Conservation (phyloP, 441 rosid species). For the Breynia disticha region DNA sequence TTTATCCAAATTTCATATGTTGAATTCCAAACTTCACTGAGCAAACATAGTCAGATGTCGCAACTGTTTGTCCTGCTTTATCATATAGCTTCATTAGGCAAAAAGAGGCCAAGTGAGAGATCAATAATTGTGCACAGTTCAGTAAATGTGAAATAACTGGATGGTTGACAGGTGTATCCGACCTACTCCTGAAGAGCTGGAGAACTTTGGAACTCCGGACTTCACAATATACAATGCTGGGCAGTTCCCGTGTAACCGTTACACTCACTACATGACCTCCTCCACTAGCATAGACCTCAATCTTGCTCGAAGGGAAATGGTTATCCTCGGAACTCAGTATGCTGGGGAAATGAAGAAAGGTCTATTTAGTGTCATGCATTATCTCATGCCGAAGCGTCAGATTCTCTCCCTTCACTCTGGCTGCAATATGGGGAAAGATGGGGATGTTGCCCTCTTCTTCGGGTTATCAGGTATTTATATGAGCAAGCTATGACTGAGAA, state of each 20-base stretch:
- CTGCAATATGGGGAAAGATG: conserved; percentile 88
- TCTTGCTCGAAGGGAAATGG: conserved; percentile 91
- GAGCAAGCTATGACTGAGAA: conserved; percentile 12
- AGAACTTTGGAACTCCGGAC: conserved; percentile 88
- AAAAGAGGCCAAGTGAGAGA: background rate
- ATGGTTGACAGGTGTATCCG: conserved; percentile 84
- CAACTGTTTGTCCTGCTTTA: too few species aligned
- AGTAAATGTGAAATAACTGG: conserved; percentile 27
- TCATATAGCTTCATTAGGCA: background rate
- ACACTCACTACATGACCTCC: conserved; percentile 94
- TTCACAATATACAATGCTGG: conserved; percentile 96
- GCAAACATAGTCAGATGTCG: background rate
- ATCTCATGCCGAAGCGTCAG: conserved; percentile 91
- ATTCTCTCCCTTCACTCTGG: conserved; percentile 92
- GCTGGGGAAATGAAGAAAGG: conserved; percentile 99
- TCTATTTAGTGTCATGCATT: conserved; percentile 88
- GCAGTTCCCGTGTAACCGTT: conserved; percentile 92
- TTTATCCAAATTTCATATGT: background rate
- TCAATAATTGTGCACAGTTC: background rate
- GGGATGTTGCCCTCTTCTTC: conserved; percentile 97
- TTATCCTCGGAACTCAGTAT: conserved; percentile 86
- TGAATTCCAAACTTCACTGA: conserved; percentile 1
- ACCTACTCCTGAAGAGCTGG: conserved; percentile 87
- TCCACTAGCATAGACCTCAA: conserved; percentile 89
- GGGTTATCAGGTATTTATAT: conserved; percentile 81